These are phyloP conservation scores for Datisca glomerata DNA, from an alignment of 306 rosid species.

Conservation along the genomic window DNA sequence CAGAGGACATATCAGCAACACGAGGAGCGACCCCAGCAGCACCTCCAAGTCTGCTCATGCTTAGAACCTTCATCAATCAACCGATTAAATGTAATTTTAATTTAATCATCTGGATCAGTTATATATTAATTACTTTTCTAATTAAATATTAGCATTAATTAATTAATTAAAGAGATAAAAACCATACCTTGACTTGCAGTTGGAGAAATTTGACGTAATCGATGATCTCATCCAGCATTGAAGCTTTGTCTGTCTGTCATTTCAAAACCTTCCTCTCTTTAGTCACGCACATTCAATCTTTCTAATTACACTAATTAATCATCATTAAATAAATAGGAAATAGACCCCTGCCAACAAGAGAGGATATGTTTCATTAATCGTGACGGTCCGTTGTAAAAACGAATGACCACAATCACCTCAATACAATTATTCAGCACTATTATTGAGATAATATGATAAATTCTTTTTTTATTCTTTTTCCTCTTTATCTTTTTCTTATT, in stretches of 20 bases:
- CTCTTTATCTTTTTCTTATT: too few species aligned
- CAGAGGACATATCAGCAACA: constrained; percentile 66
- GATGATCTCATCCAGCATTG: constrained; percentile 98
- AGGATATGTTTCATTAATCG: too few species aligned
- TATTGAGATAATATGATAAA: too few species aligned
- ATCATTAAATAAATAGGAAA: not conserved
- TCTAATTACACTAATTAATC: not conserved
- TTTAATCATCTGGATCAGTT: not conserved
- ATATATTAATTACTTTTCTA: not conserved
- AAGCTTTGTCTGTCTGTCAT: constrained; percentile 96
- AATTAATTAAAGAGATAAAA: constrained; percentile 1
- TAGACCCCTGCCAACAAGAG: too few species aligned
- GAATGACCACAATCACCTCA: too few species aligned
- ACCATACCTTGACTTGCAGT: constrained; percentile 87
- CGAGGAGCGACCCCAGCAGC: constrained; percentile 89
- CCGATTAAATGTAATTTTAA: not conserved
- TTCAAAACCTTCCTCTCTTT: constrained; percentile 17
- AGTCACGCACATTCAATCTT: too few species aligned
- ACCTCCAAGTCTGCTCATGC: constrained; percentile 99
- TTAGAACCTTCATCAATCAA: constrained; percentile 52
- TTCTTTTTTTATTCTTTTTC: too few species aligned
- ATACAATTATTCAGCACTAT: too few species aligned
- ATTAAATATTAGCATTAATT: not conserved
- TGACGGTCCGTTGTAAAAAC: too few species aligned
- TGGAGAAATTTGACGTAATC: constrained; percentile 95